Evolutionary conservation across 163 green algal species (phyloP).

Genomic region (Prototheca stagnorum): DNA sequence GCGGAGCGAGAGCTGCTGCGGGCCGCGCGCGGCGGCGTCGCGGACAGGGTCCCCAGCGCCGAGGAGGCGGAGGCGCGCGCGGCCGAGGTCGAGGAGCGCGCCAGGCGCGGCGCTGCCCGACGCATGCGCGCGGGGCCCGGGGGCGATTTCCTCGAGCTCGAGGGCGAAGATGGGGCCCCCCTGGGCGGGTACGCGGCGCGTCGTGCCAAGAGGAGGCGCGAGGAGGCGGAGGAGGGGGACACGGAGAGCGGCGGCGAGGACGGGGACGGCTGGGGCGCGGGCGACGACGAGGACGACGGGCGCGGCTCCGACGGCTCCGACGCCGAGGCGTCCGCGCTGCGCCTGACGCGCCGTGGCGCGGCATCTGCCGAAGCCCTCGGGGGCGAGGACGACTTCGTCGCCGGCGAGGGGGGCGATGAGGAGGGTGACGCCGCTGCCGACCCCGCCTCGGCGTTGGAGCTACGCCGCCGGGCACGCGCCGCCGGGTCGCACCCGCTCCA

Average conservation of each 20-base stretch:
- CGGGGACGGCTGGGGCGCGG: conserved; percentile 32
- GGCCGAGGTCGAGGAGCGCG: conserved; percentile 51
- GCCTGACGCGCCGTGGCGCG: too few relatives aligned
- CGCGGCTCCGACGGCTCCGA: too few relatives aligned
- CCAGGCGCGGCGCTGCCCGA: conserved; percentile 24
- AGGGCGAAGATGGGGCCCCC: conserved; percentile 38
- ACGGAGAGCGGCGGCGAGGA: too few relatives aligned
- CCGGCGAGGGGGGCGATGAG: background rate
- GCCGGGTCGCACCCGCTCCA: conserved; percentile 60
- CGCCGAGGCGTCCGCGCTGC: too few relatives aligned
- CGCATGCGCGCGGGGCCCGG: background rate
- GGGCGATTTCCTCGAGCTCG: conserved; percentile 1
- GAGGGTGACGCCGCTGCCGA: conserved; percentile 7
- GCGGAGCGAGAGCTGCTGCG: conserved; percentile 58
- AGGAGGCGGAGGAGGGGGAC: conserved; percentile 1
- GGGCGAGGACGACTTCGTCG: too few relatives aligned
- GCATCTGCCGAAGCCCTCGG: too few relatives aligned
- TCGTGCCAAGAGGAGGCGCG: conserved; percentile 6
- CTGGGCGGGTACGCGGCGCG: conserved; percentile 12
- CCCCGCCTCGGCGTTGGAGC: conserved; percentile 20
- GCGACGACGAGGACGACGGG: conserved; percentile 8
- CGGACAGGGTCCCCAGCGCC: conserved; percentile 39
- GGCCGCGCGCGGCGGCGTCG: conserved; percentile 44
- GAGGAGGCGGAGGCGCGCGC: conserved; percentile 9
- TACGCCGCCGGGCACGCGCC: conserved; percentile 30